Evolutionary conservation across 2,329 filamentous ascomycete species (phyloP).

Genomic region (Ceratocystis albifundus): DNA sequence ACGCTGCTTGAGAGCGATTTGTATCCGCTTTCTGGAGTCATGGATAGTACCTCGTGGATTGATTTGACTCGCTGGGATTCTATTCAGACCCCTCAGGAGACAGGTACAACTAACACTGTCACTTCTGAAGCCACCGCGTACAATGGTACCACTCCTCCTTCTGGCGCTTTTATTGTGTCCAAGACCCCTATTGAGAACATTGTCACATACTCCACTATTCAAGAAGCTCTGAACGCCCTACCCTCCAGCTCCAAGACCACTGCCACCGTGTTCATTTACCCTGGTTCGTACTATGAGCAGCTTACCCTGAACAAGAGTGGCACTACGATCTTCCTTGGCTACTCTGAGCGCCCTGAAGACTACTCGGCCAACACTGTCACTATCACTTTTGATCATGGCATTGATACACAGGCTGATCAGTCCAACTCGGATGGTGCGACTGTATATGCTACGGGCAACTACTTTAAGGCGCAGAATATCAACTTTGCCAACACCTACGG

Average conservation of each 20-base stretch:
- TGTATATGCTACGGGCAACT: conserved; percentile 35
- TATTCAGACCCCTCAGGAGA: conserved; percentile 25
- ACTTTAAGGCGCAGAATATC: conserved; percentile 52
- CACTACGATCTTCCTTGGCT: conserved; percentile 46
- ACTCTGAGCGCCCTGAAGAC: conserved; percentile 40
- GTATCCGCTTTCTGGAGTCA: conserved; percentile 26
- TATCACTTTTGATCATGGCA: conserved; percentile 29
- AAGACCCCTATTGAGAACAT: conserved; percentile 24
- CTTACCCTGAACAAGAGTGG: conserved; percentile 42
- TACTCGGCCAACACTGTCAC: conserved; percentile 49
- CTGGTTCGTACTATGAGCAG: conserved; percentile 48
- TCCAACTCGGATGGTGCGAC: conserved; percentile 44
- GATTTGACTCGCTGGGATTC: conserved; percentile 27
- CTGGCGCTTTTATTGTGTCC: conserved; percentile 29
- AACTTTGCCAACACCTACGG: conserved; percentile 38
- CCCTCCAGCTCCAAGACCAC: conserved; percentile 25
- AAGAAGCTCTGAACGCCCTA: conserved; percentile 26
- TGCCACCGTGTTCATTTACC: conserved; percentile 31
- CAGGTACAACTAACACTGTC: background rate
- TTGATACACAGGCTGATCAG: conserved; percentile 29
- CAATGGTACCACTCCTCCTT: conserved; percentile 28
- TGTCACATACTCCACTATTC: conserved; percentile 27
- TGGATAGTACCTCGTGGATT: conserved; percentile 27
- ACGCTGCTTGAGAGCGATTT: conserved; percentile 26
- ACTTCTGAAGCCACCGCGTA: conserved; percentile 23